These are phyloP conservation scores for Plasmodium sp. DNA, from an alignment of 169 alveolate genomes.

Conservation along the genomic window DNA sequence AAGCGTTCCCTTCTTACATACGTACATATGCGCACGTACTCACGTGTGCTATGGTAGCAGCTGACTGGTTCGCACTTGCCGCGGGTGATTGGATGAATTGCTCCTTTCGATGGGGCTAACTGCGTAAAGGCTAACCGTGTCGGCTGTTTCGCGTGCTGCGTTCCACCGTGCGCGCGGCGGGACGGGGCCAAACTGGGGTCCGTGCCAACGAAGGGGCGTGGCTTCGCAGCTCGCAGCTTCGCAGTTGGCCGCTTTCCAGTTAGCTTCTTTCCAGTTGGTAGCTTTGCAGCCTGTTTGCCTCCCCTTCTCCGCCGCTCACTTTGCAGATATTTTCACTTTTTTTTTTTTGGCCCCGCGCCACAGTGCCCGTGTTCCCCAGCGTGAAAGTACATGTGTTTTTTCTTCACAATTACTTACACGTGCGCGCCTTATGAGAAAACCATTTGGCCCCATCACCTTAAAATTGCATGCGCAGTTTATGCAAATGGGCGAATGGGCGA, in stretches of 20 bases:
- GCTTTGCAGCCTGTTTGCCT: background rate
- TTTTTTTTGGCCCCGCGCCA: background rate
- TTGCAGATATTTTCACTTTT: background rate
- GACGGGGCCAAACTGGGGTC: background rate
- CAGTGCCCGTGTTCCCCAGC: background rate
- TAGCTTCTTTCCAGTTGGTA: background rate
- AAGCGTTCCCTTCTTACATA: background rate
- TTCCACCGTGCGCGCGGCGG: background rate
- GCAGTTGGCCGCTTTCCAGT: background rate
- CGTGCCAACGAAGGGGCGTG: background rate
- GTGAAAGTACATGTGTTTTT: background rate
- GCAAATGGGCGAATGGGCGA: background rate
- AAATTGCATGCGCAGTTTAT: background rate
- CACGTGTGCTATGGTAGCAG: background rate
- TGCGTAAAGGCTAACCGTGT: background rate
- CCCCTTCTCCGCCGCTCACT: background rate
- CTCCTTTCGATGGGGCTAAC: background rate
- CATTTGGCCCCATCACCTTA: background rate
- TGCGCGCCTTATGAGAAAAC: background rate
- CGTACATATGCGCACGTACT: background rate
- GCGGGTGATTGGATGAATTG: background rate
- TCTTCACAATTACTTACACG: background rate
- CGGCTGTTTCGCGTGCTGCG: background rate
- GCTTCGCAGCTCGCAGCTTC: too few relatives aligned
- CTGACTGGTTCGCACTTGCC: background rate